A percentile compares a stretch with the other conserved stretches of the same genome.
Evolutionary conservation across 208 protist genomes (phyloP).

Genomic region (Endotrypanum monterogeii): DNA sequence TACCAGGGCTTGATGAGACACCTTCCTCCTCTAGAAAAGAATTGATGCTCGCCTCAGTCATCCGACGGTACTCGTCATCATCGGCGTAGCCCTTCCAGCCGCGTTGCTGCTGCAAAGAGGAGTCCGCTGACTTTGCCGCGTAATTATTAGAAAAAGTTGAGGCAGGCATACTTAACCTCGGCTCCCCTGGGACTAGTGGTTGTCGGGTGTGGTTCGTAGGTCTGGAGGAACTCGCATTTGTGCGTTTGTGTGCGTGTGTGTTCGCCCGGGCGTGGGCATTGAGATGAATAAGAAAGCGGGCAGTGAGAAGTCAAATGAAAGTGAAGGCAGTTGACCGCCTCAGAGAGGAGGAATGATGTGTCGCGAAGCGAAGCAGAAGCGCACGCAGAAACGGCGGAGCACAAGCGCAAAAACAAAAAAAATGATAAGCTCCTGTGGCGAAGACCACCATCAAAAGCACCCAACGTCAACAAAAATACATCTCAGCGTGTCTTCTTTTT

Average conservation of each 20-base stretch:
- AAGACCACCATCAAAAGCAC: background rate
- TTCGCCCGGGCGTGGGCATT: background rate
- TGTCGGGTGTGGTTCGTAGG: background rate
- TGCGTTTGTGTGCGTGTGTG: background rate
- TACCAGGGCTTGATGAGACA: conserved; percentile 5
- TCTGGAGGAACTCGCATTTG: background rate
- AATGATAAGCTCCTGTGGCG: background rate
- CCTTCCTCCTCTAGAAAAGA: conserved; percentile 29
- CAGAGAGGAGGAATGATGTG: conserved; percentile 2
- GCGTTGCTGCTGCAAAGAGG: background rate
- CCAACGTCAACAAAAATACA: background rate
- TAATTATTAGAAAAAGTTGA: background rate
- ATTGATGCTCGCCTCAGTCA: conserved; percentile 15
- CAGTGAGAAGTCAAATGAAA: background rate
- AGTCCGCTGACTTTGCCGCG: background rate
- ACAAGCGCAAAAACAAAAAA: background rate
- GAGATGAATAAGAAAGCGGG: background rate
- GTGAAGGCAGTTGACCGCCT: background rate
- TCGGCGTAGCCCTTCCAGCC: background rate
- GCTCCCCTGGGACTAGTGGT: background rate
- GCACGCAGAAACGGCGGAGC: no score
- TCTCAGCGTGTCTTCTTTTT: conserved; percentile 1
- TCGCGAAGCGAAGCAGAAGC: no score
- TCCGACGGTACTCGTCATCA: background rate
- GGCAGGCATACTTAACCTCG: background rate